Conservation (phyloP, 345 rosid genomes). For the Diplotaxis tenuifolia region DNA sequence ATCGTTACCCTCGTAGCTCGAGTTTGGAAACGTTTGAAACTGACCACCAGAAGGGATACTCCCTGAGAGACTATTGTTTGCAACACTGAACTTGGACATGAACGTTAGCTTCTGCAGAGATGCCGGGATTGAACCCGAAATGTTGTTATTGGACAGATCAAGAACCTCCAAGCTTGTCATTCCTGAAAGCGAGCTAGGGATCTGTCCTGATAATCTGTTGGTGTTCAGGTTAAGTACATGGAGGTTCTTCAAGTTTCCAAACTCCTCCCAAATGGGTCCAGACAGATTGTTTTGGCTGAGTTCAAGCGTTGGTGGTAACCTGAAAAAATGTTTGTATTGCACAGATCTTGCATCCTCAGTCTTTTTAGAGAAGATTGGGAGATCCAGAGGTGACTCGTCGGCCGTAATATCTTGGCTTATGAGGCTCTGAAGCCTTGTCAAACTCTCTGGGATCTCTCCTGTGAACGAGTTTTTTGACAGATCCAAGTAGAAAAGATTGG, state of each 20-base stretch:
- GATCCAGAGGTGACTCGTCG: constrained; percentile 37
- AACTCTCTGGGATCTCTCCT: constrained; percentile 52
- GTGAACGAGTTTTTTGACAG: constrained; percentile 48
- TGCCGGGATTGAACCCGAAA: constrained; percentile 38
- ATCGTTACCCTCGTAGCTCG: constrained; percentile 70
- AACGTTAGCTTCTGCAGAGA: constrained; percentile 38
- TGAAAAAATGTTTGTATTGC: constrained; percentile 44
- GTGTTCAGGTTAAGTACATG: constrained; percentile 29
- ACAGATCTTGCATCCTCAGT: constrained; percentile 30
- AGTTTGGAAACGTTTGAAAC: constrained; percentile 56
- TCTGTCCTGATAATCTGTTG: constrained; percentile 41
- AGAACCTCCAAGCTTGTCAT: constrained; percentile 48
- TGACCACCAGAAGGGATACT: constrained; percentile 51
- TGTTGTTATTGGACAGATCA: constrained; percentile 41
- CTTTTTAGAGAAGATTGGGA: constrained; percentile 37
- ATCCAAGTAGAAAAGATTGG: constrained; percentile 51
- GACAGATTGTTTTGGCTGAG: constrained; percentile 36
- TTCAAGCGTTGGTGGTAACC: constrained; percentile 29
- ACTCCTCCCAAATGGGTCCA: constrained; percentile 46
- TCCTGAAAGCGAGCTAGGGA: constrained; percentile 40
- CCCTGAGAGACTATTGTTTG: constrained; percentile 51
- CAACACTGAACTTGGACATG: constrained; percentile 51
- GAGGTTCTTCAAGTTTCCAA: constrained; percentile 46
- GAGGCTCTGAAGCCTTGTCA: constrained; percentile 49
- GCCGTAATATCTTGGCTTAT: constrained; percentile 30